These are phyloP conservation scores for Nakaseomyces nivariensis DNA, from an alignment of 1,139 yeast species.

Conservation along the genomic window DNA sequence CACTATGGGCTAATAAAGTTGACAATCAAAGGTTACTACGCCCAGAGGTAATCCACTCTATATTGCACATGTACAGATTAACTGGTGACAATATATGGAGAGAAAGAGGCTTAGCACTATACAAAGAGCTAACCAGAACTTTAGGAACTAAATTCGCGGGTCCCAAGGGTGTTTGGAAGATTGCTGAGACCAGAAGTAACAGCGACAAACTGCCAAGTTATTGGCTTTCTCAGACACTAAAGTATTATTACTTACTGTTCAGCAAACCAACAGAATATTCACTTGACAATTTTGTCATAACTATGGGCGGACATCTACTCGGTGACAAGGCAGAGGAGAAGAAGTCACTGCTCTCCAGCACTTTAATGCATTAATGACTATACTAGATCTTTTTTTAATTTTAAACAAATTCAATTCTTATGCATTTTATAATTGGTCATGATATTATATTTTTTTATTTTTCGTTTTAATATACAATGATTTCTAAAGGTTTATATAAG, in stretches of 20 bases:
- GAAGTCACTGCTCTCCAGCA: constrained; percentile 3
- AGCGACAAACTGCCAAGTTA: constrained; percentile 41
- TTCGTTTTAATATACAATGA: neutral
- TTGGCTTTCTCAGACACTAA: constrained; percentile 75
- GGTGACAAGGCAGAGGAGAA: constrained; percentile 7
- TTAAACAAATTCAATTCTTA: too few species aligned
- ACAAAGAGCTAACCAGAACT: constrained; percentile 53
- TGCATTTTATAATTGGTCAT: too few species aligned
- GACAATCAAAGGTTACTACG: constrained; percentile 51
- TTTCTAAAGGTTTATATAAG: neutral
- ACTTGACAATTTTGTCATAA: constrained; percentile 62
- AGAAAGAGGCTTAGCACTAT: constrained; percentile 41
- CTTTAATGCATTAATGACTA: too few species aligned
- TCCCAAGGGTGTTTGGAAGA: constrained; percentile 33
- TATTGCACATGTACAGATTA: constrained; percentile 61
- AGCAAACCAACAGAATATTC: constrained; percentile 50
- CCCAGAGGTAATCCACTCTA: constrained; percentile 70
- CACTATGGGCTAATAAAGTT: constrained; percentile 33
- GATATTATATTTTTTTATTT: neutral
- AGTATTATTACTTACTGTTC: constrained; percentile 62
- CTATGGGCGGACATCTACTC: constrained; percentile 78
- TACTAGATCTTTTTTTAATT: too few species aligned
- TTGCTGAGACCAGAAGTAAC: constrained; percentile 29
- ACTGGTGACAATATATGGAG: constrained; percentile 69
- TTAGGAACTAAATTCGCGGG: constrained; percentile 44